Conservation (phyloP, 495 filamentous ascomycete species). For the Xylaria castorea region DNA sequence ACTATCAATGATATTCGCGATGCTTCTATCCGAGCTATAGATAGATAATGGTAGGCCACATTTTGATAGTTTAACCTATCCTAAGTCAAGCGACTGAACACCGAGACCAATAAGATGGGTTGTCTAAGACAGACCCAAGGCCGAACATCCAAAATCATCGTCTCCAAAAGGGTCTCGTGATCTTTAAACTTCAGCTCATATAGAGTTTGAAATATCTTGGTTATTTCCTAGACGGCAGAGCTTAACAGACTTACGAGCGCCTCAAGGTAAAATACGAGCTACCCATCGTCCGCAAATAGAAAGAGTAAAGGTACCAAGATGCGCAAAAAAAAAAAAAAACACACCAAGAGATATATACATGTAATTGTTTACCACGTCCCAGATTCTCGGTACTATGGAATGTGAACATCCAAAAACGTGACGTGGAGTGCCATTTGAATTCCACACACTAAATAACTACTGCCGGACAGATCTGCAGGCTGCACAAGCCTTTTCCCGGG, state of each 20-base stretch:
- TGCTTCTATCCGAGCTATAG: not conserved
- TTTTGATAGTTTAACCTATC: not conserved
- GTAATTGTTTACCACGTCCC: not conserved
- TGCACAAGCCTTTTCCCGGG: conserved; percentile 10
- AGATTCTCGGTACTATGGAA: not conserved
- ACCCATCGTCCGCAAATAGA: not conserved
- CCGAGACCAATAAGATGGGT: not conserved
- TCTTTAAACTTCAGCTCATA: not conserved
- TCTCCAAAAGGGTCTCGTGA: not conserved
- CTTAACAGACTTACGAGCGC: not conserved
- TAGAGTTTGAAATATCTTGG: not conserved
- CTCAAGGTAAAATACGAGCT: not conserved
- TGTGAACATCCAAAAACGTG: not conserved
- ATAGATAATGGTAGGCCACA: not conserved
- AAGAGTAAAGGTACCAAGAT: not conserved
- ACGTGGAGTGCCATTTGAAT: not conserved
- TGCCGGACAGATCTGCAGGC: not conserved
- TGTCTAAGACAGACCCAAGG: not conserved
- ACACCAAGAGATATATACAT: no score
- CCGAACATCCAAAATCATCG: not conserved
- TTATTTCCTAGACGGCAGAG: not conserved
- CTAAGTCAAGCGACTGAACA: not conserved
- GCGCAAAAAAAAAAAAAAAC: not conserved
- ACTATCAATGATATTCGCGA: not conserved
- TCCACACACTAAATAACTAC: not conserved